Evolutionary conservation across 371 early-diverging fungal genomes (phyloP).

Genomic region (Mucor saturninus): DNA sequence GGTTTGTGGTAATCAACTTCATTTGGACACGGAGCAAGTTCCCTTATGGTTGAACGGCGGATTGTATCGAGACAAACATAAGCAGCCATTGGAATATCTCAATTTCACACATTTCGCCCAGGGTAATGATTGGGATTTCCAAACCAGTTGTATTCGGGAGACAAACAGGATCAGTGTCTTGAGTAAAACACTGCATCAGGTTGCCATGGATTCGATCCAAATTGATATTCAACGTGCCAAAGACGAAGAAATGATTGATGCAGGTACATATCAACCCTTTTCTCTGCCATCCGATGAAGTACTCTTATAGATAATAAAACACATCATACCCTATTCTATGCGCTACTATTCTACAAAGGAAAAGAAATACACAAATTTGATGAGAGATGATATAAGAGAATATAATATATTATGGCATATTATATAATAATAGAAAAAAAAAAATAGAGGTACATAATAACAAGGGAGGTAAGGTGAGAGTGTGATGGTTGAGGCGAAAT

Average conservation of each 20-base stretch:
- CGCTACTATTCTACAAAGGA: no score
- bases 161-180: conserved; percentile 25
- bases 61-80: conserved; percentile 49
- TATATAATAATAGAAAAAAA: neutral
- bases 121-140: conserved; percentile 38
- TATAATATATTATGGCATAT: conserved; percentile 3
- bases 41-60: conserved; percentile 60
- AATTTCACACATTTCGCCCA: conserved; percentile 35
- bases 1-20: conserved; percentile 60
- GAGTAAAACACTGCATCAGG: conserved; percentile 5
- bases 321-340: no score
- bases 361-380: no score
- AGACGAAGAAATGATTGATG: conserved; percentile 21
- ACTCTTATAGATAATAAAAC: no score
- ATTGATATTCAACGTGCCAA: conserved; percentile 21
- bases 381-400: neutral
- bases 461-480: conserved; percentile 8
- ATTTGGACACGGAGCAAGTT: conserved; percentile 32
- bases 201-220: conserved; percentile 24
- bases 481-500: conserved; percentile 10
- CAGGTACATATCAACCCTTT: conserved; percentile 19
- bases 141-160: conserved; percentile 30
- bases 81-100: conserved; percentile 29
- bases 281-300: no score
- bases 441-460: conserved; percentile 2